Evolutionary conservation across 192 early-diverging fungal genomes (phyloP).

Genomic region (Entomortierella beljakovae): DNA sequence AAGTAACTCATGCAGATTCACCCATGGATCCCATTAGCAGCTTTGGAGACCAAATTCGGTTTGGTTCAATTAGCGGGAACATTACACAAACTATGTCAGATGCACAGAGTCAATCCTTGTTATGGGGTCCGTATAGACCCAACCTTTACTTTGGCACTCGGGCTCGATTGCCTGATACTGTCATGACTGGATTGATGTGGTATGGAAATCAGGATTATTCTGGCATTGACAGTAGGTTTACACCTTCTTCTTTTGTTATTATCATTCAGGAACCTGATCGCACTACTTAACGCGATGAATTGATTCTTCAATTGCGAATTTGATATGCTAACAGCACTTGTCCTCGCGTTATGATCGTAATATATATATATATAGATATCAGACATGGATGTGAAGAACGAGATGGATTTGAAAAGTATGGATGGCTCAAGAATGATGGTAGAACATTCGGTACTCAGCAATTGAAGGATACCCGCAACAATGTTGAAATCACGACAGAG

Average conservation of each 20-base stretch:
- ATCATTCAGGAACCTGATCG: neutral
- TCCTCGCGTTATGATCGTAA: no score
- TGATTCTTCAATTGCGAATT: conserved; percentile 6
- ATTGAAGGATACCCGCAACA: conserved; percentile 72
- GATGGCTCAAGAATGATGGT: conserved; percentile 90
- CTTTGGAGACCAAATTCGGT: conserved; percentile 11
- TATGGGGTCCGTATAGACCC: conserved; percentile 93
- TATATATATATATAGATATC: conserved; percentile 65
- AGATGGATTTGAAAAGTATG: conserved; percentile 83
- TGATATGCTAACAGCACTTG: no score
- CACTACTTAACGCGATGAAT: neutral
- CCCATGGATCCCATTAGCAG: conserved; percentile 13
- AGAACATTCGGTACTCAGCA: conserved; percentile 82
- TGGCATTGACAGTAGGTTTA: conserved; percentile 61
- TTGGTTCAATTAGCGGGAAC: neutral
- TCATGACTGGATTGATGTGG: conserved; percentile 97
- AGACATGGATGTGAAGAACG: conserved; percentile 94
- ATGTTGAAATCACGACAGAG: conserved; percentile 76
- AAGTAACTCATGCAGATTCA: neutral
- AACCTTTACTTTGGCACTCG: conserved; percentile 95
- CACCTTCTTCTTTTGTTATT: neutral
- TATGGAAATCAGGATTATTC: conserved; percentile 74
- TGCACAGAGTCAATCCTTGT: conserved; percentile 65
- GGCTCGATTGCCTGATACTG: conserved; percentile 75
- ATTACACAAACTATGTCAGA: conserved; percentile 3